These are phyloP conservation scores for Neofusicoccum kwambonambiense DNA, from an alignment of 2,329 filamentous ascomycete genomes.

Conservation along the genomic window DNA sequence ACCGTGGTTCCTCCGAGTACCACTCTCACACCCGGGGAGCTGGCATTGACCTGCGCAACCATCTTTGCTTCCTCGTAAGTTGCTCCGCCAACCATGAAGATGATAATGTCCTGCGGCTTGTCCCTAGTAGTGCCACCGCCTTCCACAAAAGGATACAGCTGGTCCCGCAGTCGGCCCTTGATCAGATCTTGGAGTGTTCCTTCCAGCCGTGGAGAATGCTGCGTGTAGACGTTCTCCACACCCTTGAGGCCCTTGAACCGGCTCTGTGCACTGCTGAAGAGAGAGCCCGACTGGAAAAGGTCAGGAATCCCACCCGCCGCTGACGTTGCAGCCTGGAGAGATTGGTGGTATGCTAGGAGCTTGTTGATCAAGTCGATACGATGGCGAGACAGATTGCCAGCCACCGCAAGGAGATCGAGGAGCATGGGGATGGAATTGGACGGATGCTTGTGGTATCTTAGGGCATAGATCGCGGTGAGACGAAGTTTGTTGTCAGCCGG, in stretches of 20 bases:
- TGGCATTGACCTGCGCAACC: conserved; percentile 91
- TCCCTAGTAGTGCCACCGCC: conserved; percentile 82
- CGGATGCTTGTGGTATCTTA: conserved; percentile 85
- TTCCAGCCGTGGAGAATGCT: conserved; percentile 88
- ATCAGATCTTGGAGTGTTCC: conserved; percentile 87
- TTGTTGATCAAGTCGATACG: conserved; percentile 79
- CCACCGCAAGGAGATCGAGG: conserved; percentile 79
- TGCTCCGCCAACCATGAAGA: conserved; percentile 90
- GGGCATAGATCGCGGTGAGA: conserved; percentile 88
- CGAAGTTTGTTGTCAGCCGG: conserved; percentile 81
- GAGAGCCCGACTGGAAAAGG: conserved; percentile 81
- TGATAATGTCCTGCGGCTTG: conserved; percentile 92
- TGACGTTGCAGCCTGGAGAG: conserved; percentile 63
- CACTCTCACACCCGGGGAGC: conserved; percentile 81
- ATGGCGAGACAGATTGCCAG: conserved; percentile 74
- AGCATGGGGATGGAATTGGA: conserved; percentile 82
- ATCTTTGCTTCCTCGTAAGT: conserved; percentile 98
- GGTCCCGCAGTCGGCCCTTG: conserved; percentile 82
- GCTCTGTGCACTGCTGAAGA: conserved; percentile 84
- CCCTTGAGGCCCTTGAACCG: conserved; percentile 94
- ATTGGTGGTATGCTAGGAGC: conserved; percentile 80
- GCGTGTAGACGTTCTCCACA: conserved; percentile 98
- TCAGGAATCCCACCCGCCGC: conserved; percentile 81
- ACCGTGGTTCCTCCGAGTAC: conserved; percentile 86
- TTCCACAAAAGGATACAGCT: conserved; percentile 91